Percentiles rank a stretch among this genome's conserved stretches.
phyloP scores from a whole-genome alignment of 2,329 filamentous ascomycete genomes.

The Fusarium odoratissimum region DNA sequence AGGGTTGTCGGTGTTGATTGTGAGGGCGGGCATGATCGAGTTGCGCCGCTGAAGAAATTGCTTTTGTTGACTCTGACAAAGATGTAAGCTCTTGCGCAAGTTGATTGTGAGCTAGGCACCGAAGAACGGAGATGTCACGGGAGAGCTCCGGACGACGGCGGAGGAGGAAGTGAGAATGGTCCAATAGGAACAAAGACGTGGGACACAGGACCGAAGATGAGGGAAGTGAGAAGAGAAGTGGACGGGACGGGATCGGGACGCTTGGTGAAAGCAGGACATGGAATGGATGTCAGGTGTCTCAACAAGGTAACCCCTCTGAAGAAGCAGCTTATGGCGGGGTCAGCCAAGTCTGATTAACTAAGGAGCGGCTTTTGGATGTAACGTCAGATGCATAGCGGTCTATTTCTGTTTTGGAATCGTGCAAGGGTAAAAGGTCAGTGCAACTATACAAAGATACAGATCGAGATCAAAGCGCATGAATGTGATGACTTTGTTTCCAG shows the following conservation, averaged over 20 bases:
- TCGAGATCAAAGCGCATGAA: conserved; percentile 1
- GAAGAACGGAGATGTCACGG: conserved; percentile 27
- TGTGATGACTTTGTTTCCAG: background rate
- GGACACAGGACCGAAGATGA: conserved; percentile 1
- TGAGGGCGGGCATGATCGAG: conserved; percentile 48
- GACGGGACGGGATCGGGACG: background rate
- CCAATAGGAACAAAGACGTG: conserved; percentile 12
- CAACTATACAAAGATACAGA: background rate
- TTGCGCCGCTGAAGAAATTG: conserved; percentile 12
- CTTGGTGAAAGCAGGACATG: background rate
- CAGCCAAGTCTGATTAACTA: background rate
- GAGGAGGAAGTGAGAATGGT: background rate
- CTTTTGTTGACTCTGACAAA: conserved; percentile 11
- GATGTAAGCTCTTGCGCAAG: conserved; percentile 9
- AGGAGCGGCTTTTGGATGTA: conserved; percentile 1
- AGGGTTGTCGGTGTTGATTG: conserved; percentile 46
- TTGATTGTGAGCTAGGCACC: conserved; percentile 15
- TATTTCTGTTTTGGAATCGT: background rate
- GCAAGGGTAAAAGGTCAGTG: background rate
- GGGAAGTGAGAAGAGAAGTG: background rate
- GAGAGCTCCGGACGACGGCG: conserved; percentile 2
- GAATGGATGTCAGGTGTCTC: conserved; percentile 9
- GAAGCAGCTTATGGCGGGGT: conserved; percentile 23
- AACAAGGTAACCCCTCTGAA: conserved; percentile 9
- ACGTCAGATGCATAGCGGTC: conserved; percentile 2